Conservation (phyloP, 129 eudicot genomes). For the Tagetes erecta region DNA sequence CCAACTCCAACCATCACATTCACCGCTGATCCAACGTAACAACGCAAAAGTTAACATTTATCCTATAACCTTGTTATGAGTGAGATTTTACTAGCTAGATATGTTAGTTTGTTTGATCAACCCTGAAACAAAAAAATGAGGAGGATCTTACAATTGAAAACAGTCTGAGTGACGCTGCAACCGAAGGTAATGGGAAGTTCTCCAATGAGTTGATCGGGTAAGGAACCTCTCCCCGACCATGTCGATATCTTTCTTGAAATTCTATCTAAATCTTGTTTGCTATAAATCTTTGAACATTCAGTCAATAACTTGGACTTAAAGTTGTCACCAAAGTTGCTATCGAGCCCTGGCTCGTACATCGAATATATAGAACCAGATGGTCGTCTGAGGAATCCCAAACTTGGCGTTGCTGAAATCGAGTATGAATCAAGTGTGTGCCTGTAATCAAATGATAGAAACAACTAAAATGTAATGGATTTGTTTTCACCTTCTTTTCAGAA, state of each 20-base stretch:
- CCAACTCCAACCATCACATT: conserved; percentile 93
- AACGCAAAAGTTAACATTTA: not conserved
- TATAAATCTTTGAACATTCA: conserved; percentile 44
- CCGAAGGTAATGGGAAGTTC: conserved; percentile 67
- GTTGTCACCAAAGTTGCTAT: conserved; percentile 43
- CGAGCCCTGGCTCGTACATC: conserved; percentile 31
- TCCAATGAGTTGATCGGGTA: conserved; percentile 48
- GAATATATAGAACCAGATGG: conserved; percentile 47
- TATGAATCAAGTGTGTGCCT: conserved; percentile 72
- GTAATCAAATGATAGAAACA: conserved; percentile 25
- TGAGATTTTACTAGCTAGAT: too few relatives aligned
- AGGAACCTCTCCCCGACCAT: conserved; percentile 44
- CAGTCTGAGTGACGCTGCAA: conserved; percentile 67
- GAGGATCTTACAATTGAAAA: conserved; percentile 62
- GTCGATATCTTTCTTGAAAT: conserved; percentile 47
- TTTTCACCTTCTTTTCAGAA: not conserved
- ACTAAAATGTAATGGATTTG: not conserved
- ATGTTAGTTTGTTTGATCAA: not conserved
- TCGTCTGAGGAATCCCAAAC: conserved; percentile 51
- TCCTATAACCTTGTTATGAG: too few relatives aligned
- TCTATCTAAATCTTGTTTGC: conserved; percentile 45
- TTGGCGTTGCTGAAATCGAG: conserved; percentile 79
- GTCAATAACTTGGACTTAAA: conserved; percentile 48
- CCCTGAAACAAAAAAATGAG: not conserved
- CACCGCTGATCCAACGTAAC: conserved; percentile 46